These are phyloP conservation scores for Digitaria exilis DNA, from an alignment of 202 grass and related monocot species.

Conservation along the genomic window DNA sequence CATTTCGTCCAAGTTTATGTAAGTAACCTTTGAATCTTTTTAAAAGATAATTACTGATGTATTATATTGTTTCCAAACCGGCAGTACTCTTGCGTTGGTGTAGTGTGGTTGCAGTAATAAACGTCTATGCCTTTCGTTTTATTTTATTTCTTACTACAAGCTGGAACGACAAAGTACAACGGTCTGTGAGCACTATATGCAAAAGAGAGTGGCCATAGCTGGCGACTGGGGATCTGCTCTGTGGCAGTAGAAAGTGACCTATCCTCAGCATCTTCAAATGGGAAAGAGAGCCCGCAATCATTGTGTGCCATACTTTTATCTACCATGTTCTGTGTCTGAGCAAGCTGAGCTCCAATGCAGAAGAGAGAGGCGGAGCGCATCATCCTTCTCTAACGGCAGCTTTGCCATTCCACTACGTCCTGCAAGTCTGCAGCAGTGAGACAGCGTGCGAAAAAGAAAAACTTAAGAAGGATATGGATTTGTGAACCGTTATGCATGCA, in stretches of 20 bases:
- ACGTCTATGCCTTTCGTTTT: background rate
- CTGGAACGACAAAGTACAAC: conserved; percentile 46
- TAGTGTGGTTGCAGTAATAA: background rate
- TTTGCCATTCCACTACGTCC: conserved; percentile 18
- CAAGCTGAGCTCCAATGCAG: conserved; percentile 31
- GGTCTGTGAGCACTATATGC: conserved; percentile 57
- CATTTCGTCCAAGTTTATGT: background rate
- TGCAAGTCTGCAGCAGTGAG: conserved; percentile 10
- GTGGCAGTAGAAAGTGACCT: conserved; percentile 67
- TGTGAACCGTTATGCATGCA: background rate
- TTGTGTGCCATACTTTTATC: conserved; percentile 53
- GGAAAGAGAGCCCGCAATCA: conserved; percentile 64
- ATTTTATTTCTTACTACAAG: background rate
- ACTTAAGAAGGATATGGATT: background rate
- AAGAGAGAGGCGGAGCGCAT: background rate
- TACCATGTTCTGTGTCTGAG: conserved; percentile 53
- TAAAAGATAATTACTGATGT: background rate
- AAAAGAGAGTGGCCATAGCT: conserved; percentile 49
- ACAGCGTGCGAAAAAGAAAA: background rate
- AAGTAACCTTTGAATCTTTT: background rate
- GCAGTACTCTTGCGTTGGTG: background rate
- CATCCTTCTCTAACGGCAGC: conserved; percentile 18
- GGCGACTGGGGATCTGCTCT: conserved; percentile 55
- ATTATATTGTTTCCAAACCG: background rate
- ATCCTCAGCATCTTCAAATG: conserved; percentile 78